Conservation (phyloP, 169 alveolate genomes). For the Cryptosporidium xiaoi region DNA sequence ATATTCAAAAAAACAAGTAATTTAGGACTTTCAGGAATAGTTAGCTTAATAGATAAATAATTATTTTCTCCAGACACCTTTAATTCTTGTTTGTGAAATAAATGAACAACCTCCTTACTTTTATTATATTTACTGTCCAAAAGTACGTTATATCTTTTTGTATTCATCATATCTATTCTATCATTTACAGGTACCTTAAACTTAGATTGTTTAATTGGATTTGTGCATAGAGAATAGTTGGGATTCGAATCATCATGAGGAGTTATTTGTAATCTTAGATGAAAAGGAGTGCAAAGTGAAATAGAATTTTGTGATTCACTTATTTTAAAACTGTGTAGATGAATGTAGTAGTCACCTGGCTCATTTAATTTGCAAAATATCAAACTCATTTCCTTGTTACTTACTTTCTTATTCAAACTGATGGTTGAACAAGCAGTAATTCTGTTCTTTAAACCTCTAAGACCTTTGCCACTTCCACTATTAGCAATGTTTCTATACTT, state of each 20-base stretch:
- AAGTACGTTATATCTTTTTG: not conserved
- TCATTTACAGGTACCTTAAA: not conserved
- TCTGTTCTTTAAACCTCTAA: too few species aligned
- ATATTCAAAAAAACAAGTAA: constrained; percentile 27
- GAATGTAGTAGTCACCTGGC: constrained; percentile 40
- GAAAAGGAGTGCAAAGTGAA: constrained; percentile 52
- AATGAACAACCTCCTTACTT: not conserved
- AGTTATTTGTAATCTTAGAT: constrained; percentile 17
- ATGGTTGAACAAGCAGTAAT: constrained; percentile 2
- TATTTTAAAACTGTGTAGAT: constrained; percentile 35
- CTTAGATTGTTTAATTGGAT: not conserved
- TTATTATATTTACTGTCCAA: not conserved
- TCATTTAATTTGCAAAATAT: constrained; percentile 26
- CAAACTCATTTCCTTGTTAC: constrained; percentile 29
- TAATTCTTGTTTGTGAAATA: not conserved
- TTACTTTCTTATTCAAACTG: constrained; percentile 8
- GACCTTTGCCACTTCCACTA: too few species aligned
- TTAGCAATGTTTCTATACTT: too few species aligned
- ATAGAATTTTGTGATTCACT: constrained; percentile 59
- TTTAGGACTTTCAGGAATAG: constrained; percentile 25
- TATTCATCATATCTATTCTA: not conserved
- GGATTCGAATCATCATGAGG: constrained; percentile 4
- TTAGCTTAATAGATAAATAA: constrained; percentile 12
- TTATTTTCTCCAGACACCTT: not conserved
- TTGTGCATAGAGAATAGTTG: not conserved